These are phyloP conservation scores for Pichia ethanolica DNA, from an alignment of 805 yeast genomes.

Conservation along the genomic window DNA sequence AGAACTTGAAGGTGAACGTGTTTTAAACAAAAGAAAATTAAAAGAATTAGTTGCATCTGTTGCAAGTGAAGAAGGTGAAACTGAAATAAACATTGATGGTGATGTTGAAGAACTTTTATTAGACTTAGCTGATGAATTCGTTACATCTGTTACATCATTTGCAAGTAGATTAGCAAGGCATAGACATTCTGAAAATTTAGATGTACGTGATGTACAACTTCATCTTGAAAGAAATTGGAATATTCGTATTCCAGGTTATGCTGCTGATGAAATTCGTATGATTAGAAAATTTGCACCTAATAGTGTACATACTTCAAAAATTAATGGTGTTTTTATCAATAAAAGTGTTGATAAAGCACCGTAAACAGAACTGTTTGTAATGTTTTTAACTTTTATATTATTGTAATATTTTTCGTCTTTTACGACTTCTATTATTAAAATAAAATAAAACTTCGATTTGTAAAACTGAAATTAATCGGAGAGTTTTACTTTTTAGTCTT, in stretches of 20 bases:
- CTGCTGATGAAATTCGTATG: slow-evolving; percentile 82
- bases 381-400: no score
- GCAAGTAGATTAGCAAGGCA: slow-evolving; percentile 95
- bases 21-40: slow-evolving; percentile 81
- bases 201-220: slow-evolving; percentile 82
- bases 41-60: slow-evolving; percentile 78
- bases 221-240: slow-evolving; percentile 94
- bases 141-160: slow-evolving; percentile 81
- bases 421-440: no score
- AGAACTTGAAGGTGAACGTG: slow-evolving; percentile 76
- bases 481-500: no score
- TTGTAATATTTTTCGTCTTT: no score
- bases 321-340: slow-evolving; percentile 60
- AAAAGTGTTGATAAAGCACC: slow-evolving; percentile 48
- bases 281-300: slow-evolving; percentile 68
- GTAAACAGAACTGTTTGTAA: background rate
- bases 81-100: slow-evolving; percentile 86
- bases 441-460: no score
- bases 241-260: slow-evolving; percentile 86
- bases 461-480: no score
- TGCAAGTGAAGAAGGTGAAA: slow-evolving; percentile 84
- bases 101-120: slow-evolving; percentile 88
- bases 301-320: slow-evolving; percentile 53
- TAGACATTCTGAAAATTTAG: slow-evolving; percentile 79
- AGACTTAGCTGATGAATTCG: slow-evolving; percentile 94